Conservation (phyloP, 2,329 filamentous ascomycete species). For the Sporothrix pallida region DNA sequence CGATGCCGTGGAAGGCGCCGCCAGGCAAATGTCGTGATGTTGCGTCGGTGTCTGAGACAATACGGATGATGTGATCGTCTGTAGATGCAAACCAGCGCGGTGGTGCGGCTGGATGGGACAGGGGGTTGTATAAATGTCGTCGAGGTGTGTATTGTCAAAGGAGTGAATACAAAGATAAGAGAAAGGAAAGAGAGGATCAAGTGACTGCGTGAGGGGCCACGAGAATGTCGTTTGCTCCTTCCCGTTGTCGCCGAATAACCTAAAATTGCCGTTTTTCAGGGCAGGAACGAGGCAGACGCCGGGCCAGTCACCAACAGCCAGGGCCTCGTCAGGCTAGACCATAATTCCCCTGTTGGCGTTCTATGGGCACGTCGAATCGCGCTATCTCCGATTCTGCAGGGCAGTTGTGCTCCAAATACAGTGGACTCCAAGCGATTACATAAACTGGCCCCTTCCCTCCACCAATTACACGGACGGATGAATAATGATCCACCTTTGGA, state of each 20-base stretch:
- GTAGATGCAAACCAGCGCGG: neutral
- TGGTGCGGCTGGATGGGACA: neutral
- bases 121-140: neutral
- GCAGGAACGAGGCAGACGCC: constrained; percentile 1
- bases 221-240: constrained; percentile 13
- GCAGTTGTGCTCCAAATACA: constrained; percentile 2
- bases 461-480: constrained; percentile 1
- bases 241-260: constrained; percentile 17
- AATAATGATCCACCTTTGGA: constrained; percentile 31
- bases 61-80: neutral
- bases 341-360: neutral
- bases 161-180: neutral
- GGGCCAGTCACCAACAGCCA: neutral
- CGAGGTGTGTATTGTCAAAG: neutral
- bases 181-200: neutral
- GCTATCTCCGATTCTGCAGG: neutral
- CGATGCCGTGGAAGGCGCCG: neutral
- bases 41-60: constrained; percentile 12
- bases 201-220: constrained; percentile 1
- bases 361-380: neutral
- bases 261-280: constrained; percentile 3
- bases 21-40: constrained; percentile 21
- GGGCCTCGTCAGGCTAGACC: constrained; percentile 11
- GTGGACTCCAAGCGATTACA: neutral
- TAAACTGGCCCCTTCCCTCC: neutral